These are phyloP conservation scores for Aspergillus brasiliensis DNA, from an alignment of 2,329 filamentous ascomycete genomes.

Conservation along the genomic window DNA sequence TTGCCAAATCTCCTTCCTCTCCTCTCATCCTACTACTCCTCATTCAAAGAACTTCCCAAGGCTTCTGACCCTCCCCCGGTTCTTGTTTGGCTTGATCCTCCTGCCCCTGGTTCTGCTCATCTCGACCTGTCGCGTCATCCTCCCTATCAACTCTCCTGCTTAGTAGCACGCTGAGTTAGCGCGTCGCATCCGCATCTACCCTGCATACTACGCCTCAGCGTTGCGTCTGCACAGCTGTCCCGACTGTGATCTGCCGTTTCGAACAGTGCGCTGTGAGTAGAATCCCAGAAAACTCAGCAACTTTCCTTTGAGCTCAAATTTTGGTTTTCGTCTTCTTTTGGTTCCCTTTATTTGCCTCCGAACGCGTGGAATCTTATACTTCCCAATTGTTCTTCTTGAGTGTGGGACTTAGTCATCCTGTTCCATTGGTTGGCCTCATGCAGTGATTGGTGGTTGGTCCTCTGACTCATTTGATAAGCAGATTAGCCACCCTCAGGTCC, in stretches of 20 bases:
- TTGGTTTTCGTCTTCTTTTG: slow-evolving; percentile 5
- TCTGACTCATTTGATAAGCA: slow-evolving; percentile 29
- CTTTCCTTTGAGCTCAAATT: neutral
- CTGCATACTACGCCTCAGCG: slow-evolving; percentile 16
- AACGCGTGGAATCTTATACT: slow-evolving; percentile 3
- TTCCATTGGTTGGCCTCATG: slow-evolving; percentile 7
- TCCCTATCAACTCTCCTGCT: slow-evolving; percentile 11
- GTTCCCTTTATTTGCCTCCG: neutral
- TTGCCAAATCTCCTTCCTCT: slow-evolving; percentile 3
- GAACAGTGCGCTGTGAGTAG: slow-evolving; percentile 19
- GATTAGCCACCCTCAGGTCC: slow-evolving; percentile 21
- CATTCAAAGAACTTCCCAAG: slow-evolving; percentile 7
- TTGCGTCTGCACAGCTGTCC: slow-evolving; percentile 19
- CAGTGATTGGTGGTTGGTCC: slow-evolving; percentile 16
- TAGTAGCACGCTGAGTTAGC: slow-evolving; percentile 17
- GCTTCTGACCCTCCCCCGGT: slow-evolving; percentile 1
- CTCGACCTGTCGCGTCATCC: slow-evolving; percentile 16
- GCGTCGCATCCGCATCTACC: slow-evolving; percentile 26
- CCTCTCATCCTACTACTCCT: slow-evolving; percentile 2
- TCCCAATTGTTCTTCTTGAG: neutral
- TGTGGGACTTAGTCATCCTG: neutral
- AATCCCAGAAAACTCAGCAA: neutral
- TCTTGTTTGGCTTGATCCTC: slow-evolving; percentile 3
- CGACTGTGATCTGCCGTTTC: slow-evolving; percentile 9
- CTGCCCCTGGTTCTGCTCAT: slow-evolving; percentile 1